Percentiles rank a stretch among this genome's conserved stretches.
Evolutionary conservation across 768 basidiomycete genomes (phyloP).

Genomic region (Xerocomellus intermedius): DNA sequence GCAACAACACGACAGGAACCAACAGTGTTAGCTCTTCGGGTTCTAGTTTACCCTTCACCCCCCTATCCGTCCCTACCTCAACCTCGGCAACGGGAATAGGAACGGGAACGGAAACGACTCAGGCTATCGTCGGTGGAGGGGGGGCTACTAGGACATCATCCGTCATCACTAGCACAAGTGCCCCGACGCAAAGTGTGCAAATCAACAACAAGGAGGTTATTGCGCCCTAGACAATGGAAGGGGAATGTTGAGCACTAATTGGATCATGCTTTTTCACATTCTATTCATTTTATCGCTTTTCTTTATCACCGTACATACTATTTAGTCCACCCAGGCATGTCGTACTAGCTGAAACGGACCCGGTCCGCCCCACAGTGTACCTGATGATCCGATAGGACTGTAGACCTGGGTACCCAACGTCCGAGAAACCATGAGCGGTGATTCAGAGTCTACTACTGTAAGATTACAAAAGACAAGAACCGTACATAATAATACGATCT

Average conservation of each 20-base stretch:
- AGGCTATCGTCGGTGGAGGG: background rate
- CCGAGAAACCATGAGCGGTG: too few species aligned
- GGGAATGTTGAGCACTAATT: background rate
- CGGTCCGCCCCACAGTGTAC: background rate
- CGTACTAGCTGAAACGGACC: background rate
- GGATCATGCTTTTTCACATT: background rate
- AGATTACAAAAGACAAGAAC: background rate
- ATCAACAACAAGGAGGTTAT: too few species aligned
- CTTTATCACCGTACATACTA: background rate
- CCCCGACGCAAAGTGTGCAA: too few species aligned
- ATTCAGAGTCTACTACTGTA: background rate
- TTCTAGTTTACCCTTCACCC: background rate
- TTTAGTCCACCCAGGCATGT: background rate
- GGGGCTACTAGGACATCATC: background rate
- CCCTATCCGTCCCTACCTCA: background rate
- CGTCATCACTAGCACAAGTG: too few species aligned
- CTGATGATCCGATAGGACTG: background rate
- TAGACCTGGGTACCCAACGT: too few species aligned
- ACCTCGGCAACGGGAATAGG: accelerated
- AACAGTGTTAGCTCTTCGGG: background rate
- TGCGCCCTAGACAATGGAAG: background rate
- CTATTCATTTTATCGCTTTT: background rate
- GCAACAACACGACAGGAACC: background rate
- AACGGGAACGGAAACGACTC: background rate
- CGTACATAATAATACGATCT: background rate